Percentiles rank a stretch among this genome's conserved stretches.
Evolutionary conservation across 2,329 filamentous ascomycete species (phyloP).

Genomic region (Delphinella strobiligena): DNA sequence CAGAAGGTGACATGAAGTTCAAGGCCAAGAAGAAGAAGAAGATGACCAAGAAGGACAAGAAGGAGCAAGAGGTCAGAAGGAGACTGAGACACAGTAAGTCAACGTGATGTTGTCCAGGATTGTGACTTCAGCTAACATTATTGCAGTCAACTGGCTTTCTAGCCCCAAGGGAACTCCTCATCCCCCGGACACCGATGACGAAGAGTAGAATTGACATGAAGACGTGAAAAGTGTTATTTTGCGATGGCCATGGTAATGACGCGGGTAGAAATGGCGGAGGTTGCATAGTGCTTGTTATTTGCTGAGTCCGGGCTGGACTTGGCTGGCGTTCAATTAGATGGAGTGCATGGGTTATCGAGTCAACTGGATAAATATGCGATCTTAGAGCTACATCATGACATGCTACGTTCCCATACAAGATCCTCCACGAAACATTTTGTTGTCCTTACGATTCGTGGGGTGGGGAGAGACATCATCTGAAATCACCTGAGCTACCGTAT

Average conservation of each 20-base stretch:
- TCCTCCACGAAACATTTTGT: no score
- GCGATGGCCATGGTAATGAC: no score
- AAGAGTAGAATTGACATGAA: conserved; percentile 30
- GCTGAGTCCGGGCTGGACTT: not conserved
- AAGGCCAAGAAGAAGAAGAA: conserved; percentile 93
- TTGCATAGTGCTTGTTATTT: no score
- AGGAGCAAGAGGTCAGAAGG: conserved; percentile 81
- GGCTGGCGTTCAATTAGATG: not conserved
- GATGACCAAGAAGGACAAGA: conserved; percentile 91
- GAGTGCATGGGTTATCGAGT: no score
- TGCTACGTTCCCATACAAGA: not conserved
- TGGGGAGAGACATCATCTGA: no score
- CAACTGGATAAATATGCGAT: no score
- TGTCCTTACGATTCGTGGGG: no score
- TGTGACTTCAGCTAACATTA: not conserved
- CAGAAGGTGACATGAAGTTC: conserved; percentile 80
- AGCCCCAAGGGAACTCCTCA: conserved; percentile 61
- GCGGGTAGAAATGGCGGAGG: no score
- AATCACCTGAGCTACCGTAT: no score
- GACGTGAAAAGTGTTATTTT: not conserved
- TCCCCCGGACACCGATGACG: conserved; percentile 66
- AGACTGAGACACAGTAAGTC: conserved; percentile 68
- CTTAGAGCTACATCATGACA: not conserved
- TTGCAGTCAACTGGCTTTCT: conserved; percentile 2
- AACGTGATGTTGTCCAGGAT: not conserved